A percentile compares a stretch with the other conserved stretches of the same genome.
Conservation (phyloP, 805 yeast species). For the Myxozyma monticola region DNA sequence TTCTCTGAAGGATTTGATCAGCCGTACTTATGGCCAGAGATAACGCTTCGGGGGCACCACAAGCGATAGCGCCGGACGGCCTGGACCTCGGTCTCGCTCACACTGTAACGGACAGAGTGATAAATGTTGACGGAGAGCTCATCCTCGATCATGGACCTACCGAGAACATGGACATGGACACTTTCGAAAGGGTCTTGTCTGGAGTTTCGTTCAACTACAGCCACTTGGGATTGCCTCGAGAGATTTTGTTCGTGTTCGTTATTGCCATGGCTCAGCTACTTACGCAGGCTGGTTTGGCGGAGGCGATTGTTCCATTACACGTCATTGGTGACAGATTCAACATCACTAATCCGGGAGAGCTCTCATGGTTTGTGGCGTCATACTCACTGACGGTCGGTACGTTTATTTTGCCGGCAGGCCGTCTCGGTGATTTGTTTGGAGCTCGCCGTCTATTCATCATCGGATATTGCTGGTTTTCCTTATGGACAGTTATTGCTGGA, state of each 20-base stretch:
- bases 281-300: constrained; percentile 44
- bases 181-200: background rate
- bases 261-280: constrained; percentile 41
- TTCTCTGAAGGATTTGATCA: too few species aligned
- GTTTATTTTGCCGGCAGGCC: constrained; percentile 65
- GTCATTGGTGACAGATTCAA: constrained; percentile 39
- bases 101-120: too few species aligned
- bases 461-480: constrained; percentile 56
- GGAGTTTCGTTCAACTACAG: background rate
- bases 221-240: constrained; percentile 12
- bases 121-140: too few species aligned
- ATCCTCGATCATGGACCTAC: too few species aligned
- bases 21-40: too few species aligned
- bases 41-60: too few species aligned
- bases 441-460: constrained; percentile 52
- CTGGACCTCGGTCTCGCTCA: too few species aligned
- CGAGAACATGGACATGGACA: background rate
- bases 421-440: constrained; percentile 72
- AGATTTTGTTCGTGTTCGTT: constrained; percentile 34
- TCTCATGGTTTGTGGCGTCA: constrained; percentile 69
- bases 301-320: constrained; percentile 36
- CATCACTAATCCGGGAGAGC: constrained; percentile 38
- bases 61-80: too few species aligned
- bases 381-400: constrained; percentile 73
- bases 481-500: constrained; percentile 66